Evolutionary conservation across 306 rosid genomes (phyloP).

Genomic region (Quercus cerris): DNA sequence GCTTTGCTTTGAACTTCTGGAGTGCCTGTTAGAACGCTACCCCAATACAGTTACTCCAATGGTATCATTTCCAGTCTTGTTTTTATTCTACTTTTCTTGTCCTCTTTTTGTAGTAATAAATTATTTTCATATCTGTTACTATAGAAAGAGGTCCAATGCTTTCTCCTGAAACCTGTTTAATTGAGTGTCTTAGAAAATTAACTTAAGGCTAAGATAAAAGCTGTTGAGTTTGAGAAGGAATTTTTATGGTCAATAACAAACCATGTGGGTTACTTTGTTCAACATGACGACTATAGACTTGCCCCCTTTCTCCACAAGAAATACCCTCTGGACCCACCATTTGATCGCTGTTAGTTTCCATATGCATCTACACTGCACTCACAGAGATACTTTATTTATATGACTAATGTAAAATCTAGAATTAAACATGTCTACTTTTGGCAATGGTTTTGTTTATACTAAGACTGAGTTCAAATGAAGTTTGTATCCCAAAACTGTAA

Average conservation of each 20-base stretch:
- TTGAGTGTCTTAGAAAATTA: background rate
- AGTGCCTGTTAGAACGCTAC: constrained; percentile 56
- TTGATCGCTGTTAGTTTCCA: background rate
- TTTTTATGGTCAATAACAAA: background rate
- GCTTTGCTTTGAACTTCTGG: constrained; percentile 91
- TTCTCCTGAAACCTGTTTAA: background rate
- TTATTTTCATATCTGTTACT: background rate
- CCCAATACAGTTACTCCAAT: constrained; percentile 56
- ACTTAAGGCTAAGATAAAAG: background rate
- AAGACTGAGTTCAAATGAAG: background rate
- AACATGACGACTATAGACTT: background rate
- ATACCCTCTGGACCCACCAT: no score
- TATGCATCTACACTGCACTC: background rate
- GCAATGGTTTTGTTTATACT: background rate
- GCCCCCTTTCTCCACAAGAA: no score
- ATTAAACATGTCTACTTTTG: background rate
- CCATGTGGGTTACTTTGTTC: background rate
- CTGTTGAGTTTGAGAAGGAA: background rate
- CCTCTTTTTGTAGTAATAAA: background rate
- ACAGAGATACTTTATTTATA: no score
- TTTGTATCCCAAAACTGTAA: constrained; percentile 18
- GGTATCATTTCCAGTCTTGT: constrained; percentile 43
- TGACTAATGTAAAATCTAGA: background rate
- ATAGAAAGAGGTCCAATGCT: background rate
- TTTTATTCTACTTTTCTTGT: constrained; percentile 28